Base-by-base conservation (phyloP, 257 asterid genomes). In the Phtheirospermum japonicum region DNA sequence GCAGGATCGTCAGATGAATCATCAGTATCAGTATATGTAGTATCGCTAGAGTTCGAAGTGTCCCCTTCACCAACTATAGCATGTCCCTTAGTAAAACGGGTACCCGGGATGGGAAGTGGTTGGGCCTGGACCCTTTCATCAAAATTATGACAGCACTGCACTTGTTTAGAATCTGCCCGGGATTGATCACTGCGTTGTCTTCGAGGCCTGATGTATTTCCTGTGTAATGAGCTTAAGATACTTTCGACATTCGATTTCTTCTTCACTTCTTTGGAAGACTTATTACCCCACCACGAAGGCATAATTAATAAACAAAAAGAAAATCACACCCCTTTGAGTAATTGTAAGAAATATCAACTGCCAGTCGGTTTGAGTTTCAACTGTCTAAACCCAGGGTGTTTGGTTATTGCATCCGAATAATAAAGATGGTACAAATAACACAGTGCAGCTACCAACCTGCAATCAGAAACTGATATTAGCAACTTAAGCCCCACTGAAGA, bases 211-310 rank as follows among this genome's bases (percentile, higher is more conserved):
- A 68, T 69, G 53, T 68, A 67, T 64, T 66, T 77, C 67, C 74
- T 67, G 66, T 66, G 80, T 66, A 75, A 50, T 30, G 75, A 73
- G 51, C 58, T 65, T 37, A 75, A 57, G 61, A 83, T 68, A 49
- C 76, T 66, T 53, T 57, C 84, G 54, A 70, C 59, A 4, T 46
- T 75, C 39, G 77, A 59, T 64, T 75, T 77, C 71, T 70, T 66
- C 73, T 74, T 80, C 42, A 36, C 72, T 11, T 77, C 85, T 70
- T 75, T 75, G 28, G 80, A 71, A 55, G 80, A 80, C 72, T 77
- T 80, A 71, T 77, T 80, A 57, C 75, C 59, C 89, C 82, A 83
- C 83, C 89, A 77, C 40, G 78, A 55, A 55, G 51, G 70, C 89
- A 83, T 83, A 53, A 19, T 71, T 71, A 51, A 46, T 40, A 36